Evolutionary conservation across 78 protist genomes (phyloP).

Genomic region (Dictyostelium capitatum): DNA sequence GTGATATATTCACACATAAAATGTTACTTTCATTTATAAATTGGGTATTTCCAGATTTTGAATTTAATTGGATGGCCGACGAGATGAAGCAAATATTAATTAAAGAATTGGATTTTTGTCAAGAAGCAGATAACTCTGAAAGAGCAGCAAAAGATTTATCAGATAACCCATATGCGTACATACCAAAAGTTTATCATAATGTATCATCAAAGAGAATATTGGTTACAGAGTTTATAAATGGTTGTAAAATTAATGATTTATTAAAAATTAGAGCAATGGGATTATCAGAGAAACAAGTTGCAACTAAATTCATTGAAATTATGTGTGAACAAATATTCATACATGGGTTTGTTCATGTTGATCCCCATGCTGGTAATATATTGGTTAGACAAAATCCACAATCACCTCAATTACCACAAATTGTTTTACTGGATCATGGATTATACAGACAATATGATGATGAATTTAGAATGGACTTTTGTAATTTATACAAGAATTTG

Average conservation of each 20-base stretch:
- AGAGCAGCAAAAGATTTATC: conserved; percentile 20
- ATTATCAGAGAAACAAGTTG: background rate
- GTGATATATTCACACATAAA: conserved; percentile 17
- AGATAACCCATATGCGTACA: background rate
- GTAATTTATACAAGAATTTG: conserved; percentile 26
- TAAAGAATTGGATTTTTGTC: conserved; percentile 63
- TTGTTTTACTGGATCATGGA: conserved; percentile 81
- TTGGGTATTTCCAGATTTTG: conserved; percentile 32
- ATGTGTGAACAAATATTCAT: conserved; percentile 68
- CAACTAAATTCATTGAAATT: background rate
- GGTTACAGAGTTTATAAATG: conserved; percentile 84
- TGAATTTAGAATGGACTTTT: conserved; percentile 21
- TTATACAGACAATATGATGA: conserved; percentile 54
- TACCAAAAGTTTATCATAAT: conserved; percentile 46
- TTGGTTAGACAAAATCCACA: conserved; percentile 58
- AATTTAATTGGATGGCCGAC: conserved; percentile 80
- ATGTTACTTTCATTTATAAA: background rate
- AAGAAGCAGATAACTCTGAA: conserved; percentile 75
- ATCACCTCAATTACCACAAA: background rate
- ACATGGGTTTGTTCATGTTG: conserved; percentile 85
- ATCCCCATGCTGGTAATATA: conserved; percentile 75
- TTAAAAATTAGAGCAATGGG: conserved; percentile 42
- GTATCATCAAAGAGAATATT: conserved; percentile 23
- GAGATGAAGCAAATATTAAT: conserved; percentile 50
- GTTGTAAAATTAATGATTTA: conserved; percentile 44